Base-by-base conservation (phyloP, 2,329 filamentous ascomycete genomes). In the Cladophialophora chaetospira region DNA sequence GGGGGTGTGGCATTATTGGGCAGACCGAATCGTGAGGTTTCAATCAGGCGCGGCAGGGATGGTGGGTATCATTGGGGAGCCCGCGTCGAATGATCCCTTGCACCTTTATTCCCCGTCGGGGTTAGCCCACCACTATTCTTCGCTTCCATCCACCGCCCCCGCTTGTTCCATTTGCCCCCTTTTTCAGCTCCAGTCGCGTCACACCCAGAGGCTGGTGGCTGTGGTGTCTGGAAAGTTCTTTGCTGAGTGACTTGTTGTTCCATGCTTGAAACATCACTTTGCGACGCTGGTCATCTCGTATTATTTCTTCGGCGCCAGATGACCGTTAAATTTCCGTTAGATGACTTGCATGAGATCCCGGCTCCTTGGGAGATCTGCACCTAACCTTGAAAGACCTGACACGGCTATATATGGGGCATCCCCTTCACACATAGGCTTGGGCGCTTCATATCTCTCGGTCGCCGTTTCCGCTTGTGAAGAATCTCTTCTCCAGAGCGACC, bases 61-160 rank as follows among this genome's bases (percentile, higher is more conserved):
- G 44, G 44, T 33, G 10, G 29, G 28, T 21, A 47, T n/a, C 26
- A 47, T 9, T 47, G 28, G 23, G 26, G 15, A 13, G 17, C 48
- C 11, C 21, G 33, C 6, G 31, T 28, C 35, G 36, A 40, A 43
- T 15, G 15, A 31, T 29, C 48, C 48, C 48, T 42, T 51, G 35
- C 35, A 17, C 48, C 36, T 19, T 44, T 51, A 28, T 46, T 36
- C 38, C 56, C 23, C 46, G 35, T 38, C 55, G 26, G 2, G 40
- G 54, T 23, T 55, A 55, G 54, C 44, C 11, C 15, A 2, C 11
- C 29, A 57, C 29, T 38, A 36, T 40, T 53, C 40, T 40, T 45
- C 57, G 44, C 45, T 50, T 42, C 53, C 44, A 17, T 15, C 48
- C 38, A n/a, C 55, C 17, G 52, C 17, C 47, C 49, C 45, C 46